A percentile compares a stretch with the other conserved stretches of the same genome.
These are phyloP conservation scores for Metarhizium humberi DNA, from an alignment of 2,329 filamentous ascomycete genomes.

Conservation along the genomic window DNA sequence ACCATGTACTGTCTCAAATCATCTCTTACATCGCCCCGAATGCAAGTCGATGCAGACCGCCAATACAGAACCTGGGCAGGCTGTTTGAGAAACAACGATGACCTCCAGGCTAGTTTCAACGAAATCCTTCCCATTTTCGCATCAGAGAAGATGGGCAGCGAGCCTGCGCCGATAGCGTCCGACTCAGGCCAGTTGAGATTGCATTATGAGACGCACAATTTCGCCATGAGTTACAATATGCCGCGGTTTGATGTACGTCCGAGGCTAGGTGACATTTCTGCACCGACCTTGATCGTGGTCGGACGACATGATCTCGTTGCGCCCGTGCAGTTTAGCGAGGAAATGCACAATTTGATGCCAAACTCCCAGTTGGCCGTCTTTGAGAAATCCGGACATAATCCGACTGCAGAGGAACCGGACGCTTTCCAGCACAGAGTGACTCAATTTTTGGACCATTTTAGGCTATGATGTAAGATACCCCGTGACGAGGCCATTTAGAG, in stretches of 20 bases:
- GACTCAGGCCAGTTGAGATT: constrained; percentile 1
- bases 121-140: constrained; percentile 13
- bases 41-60: constrained; percentile 10
- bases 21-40: constrained; percentile 7
- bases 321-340: constrained; percentile 12
- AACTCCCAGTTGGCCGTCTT: constrained; percentile 13
- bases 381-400: constrained; percentile 14
- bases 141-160: neutral
- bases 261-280: constrained; percentile 9
- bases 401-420: constrained; percentile 12
- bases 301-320: constrained; percentile 13
- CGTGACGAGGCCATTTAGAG: neutral
- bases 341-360: constrained; percentile 10
- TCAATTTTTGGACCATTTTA: constrained; percentile 4
- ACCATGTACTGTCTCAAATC: constrained; percentile 8
- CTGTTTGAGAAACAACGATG: constrained; percentile 8
- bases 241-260: constrained; percentile 14
- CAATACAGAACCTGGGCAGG: constrained; percentile 13
- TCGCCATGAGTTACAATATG: constrained; percentile 12
- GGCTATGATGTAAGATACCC: neutral
- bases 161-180: neutral
- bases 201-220: constrained; percentile 15
- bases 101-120: constrained; percentile 8
- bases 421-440: constrained; percentile 8
- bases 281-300: constrained; percentile 12